These are phyloP conservation scores for Verbascum thapsus DNA, from an alignment of 257 asterid genomes.

Conservation along the genomic window DNA sequence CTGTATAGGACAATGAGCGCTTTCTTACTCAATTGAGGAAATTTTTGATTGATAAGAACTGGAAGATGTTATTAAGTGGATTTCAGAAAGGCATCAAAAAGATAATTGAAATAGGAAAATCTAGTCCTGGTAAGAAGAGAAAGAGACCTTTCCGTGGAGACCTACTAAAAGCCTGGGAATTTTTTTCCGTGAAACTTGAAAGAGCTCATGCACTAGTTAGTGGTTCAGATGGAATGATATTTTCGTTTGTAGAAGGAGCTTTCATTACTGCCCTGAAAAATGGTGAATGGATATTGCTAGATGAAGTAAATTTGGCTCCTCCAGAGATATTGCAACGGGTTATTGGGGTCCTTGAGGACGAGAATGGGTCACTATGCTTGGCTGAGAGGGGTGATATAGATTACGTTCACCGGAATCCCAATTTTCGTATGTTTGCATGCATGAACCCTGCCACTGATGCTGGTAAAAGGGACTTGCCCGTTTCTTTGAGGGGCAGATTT, in stretches of 20 bases:
- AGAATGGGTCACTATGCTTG: constrained; percentile 84
- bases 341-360: constrained; percentile 87
- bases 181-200: constrained; percentile 60
- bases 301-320: constrained; percentile 98
- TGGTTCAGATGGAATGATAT: constrained; percentile 80
- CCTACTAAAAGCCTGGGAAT: constrained; percentile 59
- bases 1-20: constrained; percentile 56
- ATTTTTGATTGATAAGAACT: constrained; percentile 52
- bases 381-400: constrained; percentile 92
- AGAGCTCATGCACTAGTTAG: constrained; percentile 65
- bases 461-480: constrained; percentile 88
- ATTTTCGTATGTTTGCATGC: constrained; percentile 92
- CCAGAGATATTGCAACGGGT: constrained; percentile 94
- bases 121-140: constrained; percentile 64
- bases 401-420: constrained; percentile 59
- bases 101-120: constrained; percentile 49
- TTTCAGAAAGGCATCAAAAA: constrained; percentile 54
- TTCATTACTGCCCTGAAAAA: constrained; percentile 73
- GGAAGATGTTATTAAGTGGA: constrained; percentile 68
- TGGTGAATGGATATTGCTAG: constrained; percentile 97
- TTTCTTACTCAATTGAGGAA: constrained; percentile 49
- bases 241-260: constrained; percentile 98
- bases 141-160: constrained; percentile 67
- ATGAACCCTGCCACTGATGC: constrained; percentile 99
- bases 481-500: constrained; percentile 79